A percentile compares a stretch with the other conserved stretches of the same genome.
These are phyloP conservation scores for Piedraia hortae DNA, from an alignment of 2,329 filamentous ascomycete species.

Conservation along the genomic window DNA sequence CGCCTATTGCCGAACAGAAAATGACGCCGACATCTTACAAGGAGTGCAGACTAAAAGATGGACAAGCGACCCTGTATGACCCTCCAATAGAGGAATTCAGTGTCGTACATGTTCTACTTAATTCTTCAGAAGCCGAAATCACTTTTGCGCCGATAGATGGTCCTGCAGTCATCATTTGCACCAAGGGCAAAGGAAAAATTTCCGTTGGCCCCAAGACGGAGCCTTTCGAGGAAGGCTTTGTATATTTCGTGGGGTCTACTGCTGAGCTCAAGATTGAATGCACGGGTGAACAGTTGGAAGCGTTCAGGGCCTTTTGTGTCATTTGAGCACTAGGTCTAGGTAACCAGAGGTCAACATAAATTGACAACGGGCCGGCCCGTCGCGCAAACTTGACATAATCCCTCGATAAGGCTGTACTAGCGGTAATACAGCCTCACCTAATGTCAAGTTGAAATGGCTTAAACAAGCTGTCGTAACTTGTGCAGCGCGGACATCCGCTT, in stretches of 20 bases:
- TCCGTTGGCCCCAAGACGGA: constrained; percentile 59
- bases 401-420: too few species aligned
- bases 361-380: too few species aligned
- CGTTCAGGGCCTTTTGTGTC: constrained; percentile 88
- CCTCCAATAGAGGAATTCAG: constrained; percentile 92
- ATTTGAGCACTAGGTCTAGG: too few species aligned
- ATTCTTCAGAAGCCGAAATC: constrained; percentile 42
- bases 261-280: constrained; percentile 60
- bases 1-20: constrained; percentile 84
- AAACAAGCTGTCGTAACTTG: constrained; percentile 51
- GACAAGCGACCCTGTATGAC: constrained; percentile 55
- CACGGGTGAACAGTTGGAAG: constrained; percentile 40
- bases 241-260: constrained; percentile 49
- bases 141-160: constrained; percentile 72
- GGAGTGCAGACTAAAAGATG: constrained; percentile 56
- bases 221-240: constrained; percentile 27
- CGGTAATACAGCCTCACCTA: too few species aligned
- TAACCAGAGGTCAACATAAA: too few species aligned
- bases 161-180: constrained; percentile 83
- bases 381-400: too few species aligned
- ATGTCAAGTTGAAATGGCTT: constrained; percentile 71
- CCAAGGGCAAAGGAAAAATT: constrained; percentile 54
- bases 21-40: constrained; percentile 68
- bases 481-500: constrained; percentile 48
- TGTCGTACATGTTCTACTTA: constrained; percentile 56